Base-by-base conservation (phyloP, 2,329 filamentous ascomycete genomes). In the Trichoderma arundinaceum region DNA sequence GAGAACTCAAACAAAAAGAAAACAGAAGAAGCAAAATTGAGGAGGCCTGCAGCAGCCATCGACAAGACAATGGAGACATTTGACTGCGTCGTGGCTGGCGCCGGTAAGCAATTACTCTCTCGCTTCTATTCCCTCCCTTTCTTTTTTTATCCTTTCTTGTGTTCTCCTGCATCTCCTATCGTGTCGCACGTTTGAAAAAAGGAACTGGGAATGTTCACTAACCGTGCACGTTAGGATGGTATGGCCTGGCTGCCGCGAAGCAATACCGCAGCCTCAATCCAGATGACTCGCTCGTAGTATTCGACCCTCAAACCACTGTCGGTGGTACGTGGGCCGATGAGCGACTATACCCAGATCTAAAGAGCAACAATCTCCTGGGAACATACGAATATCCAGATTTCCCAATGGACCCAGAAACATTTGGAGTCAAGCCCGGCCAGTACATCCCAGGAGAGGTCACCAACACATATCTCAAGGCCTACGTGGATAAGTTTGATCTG, bases 301-400 rank as follows among this genome's bases (percentile, higher is more conserved):
- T 91, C 35, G 90, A 92, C 53, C 77, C 81, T 5, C 80, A 82
- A 10, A 74, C 80, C 12, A 84, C 84, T 0, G 72, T 88, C 5
- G 91, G 91, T 1, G 91, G 91, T 4, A 87, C 88, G 15, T 94
- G 90, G 91, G 84, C 87, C 8, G 80, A 86, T 64, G 80, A 89
- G 43, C 83, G 90, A 1, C 77, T 92, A 0, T 90, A 93, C 73
- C 85, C 87, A 0, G 87, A 86, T 1, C 81, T 94, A 56, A 90
- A 88, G 71, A 88, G 86, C 61, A 94, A 94, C 76, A 93, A 93
- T 72, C 83, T 92, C 74, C 75, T 89, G 10, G 90, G 90, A 2
- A 90, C 86, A 0, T 92, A 89, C 70, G 89, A 94, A 74, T 92
- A 86, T 71, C 86, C 87, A 0, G 91, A 92, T 71, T 92, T 91